Conservation (phyloP, 163 green algal species). For the Chlamydomonas reinhardtii region DNA sequence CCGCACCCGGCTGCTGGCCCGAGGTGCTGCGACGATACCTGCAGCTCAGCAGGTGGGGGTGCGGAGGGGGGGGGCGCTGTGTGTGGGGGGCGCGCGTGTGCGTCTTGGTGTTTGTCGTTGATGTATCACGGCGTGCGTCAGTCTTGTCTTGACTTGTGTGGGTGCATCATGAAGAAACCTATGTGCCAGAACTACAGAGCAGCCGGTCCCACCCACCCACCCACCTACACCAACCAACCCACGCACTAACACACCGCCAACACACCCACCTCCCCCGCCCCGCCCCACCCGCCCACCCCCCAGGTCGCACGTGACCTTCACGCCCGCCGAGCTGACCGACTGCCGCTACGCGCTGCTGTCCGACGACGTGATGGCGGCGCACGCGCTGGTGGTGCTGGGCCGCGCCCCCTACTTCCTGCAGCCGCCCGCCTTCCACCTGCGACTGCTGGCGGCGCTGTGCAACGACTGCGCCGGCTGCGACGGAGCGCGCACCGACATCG, state of each 20-base stretch:
- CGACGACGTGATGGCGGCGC: slow-evolving; percentile 34
- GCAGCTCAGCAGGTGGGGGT: slow-evolving; percentile 34
- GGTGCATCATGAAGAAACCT: too few relatives aligned
- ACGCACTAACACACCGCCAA: neutral
- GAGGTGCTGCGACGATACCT: slow-evolving; percentile 47
- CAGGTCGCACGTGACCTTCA: slow-evolving; percentile 39
- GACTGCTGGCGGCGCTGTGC: slow-evolving; percentile 77
- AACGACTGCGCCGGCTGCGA: slow-evolving; percentile 79
- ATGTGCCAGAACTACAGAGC: too few relatives aligned
- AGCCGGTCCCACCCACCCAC: too few relatives aligned
- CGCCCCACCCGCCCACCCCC: neutral
- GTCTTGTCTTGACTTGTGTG: too few relatives aligned
- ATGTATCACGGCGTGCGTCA: too few relatives aligned
- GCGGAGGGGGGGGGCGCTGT: neutral
- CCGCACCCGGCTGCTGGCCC: slow-evolving; percentile 31
- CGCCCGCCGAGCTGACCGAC: slow-evolving; percentile 21
- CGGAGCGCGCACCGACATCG: slow-evolving; percentile 16
- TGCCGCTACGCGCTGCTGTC: slow-evolving; percentile 4
- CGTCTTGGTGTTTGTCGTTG: neutral
- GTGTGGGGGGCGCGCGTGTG: neutral
- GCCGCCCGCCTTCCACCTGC: slow-evolving; percentile 69
- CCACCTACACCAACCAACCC: too few relatives aligned
- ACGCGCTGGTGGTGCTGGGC: slow-evolving; percentile 51
- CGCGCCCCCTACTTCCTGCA: slow-evolving; percentile 63
- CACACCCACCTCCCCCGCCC: neutral